Percentiles rank a stretch among this genome's conserved stretches.
Evolutionary conservation across 208 protist genomes (phyloP).

Genomic region (Hexamita inflata): DNA sequence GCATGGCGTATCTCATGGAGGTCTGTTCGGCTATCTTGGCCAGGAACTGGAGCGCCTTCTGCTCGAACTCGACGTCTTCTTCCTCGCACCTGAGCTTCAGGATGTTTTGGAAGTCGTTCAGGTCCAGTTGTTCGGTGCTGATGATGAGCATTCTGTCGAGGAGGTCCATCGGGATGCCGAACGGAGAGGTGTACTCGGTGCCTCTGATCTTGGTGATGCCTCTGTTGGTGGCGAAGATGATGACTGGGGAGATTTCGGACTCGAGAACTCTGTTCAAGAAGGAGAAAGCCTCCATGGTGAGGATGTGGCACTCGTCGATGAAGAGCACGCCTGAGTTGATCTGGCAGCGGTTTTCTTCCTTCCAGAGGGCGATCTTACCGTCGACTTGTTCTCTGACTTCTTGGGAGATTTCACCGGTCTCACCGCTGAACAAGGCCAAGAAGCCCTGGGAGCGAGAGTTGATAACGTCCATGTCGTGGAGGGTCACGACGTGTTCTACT

Average conservation of each 20-base stretch:
- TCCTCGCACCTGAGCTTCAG: conserved; percentile 85
- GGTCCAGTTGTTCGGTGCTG: conserved; percentile 59
- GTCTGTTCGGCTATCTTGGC: conserved; percentile 77
- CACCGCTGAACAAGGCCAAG: conserved; percentile 93
- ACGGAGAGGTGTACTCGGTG: conserved; percentile 84
- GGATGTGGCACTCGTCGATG: conserved; percentile 74
- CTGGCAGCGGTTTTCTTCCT: conserved; percentile 95
- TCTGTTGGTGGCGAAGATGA: conserved; percentile 97
- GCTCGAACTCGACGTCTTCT: conserved; percentile 91
- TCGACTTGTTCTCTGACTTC: conserved; percentile 98
- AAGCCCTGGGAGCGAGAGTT: conserved; percentile 86
- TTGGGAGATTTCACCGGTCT: conserved; percentile 98
- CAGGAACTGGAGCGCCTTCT: conserved; percentile 77
- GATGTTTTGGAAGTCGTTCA: conserved; percentile 73
- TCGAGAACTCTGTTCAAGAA: conserved; percentile 98
- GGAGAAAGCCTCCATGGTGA: conserved; percentile 99
- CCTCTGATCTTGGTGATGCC: conserved; percentile 93
- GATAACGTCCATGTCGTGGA: conserved; percentile 99
- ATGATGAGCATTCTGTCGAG: conserved; percentile 97
- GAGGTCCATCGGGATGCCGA: conserved; percentile 92
- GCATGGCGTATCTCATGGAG: conserved; percentile 94
- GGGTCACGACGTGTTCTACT: conserved; percentile 91
- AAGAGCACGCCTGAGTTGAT: conserved; percentile 86
- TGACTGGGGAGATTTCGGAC: conserved; percentile 82
- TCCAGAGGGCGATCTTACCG: conserved; percentile 92